These are phyloP conservation scores for Thalassiosira profunda DNA, from an alignment of 108 stramenopile species.

Conservation along the genomic window DNA sequence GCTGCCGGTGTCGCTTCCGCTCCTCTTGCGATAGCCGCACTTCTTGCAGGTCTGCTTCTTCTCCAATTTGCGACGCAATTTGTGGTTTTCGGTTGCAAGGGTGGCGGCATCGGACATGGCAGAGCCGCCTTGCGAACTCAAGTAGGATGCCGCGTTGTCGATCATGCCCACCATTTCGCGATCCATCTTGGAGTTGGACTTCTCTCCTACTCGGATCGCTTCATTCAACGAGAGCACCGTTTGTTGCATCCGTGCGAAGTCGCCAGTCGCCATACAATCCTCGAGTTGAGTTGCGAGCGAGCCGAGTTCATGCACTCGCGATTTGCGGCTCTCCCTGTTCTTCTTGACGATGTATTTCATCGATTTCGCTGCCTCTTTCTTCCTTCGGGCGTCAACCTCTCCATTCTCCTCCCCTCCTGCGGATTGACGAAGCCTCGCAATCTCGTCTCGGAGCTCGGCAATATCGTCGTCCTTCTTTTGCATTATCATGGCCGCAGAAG, in stretches of 20 bases:
- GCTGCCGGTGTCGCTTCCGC: too few species aligned
- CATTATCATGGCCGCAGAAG: slow-evolving; percentile 9
- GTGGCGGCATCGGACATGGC: background rate
- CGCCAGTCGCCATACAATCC: slow-evolving; percentile 23
- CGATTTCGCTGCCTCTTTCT: slow-evolving; percentile 25
- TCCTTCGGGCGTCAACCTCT: background rate
- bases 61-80: slow-evolving; percentile 29
- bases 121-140: background rate
- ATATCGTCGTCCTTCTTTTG: slow-evolving; percentile 48
- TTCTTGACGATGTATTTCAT: slow-evolving; percentile 49
- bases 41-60: slow-evolving; percentile 28
- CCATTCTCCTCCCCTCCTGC: background rate
- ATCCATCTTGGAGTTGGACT: slow-evolving; percentile 52
- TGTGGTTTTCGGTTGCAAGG: slow-evolving; percentile 37
- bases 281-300: slow-evolving; percentile 18
- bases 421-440: slow-evolving; percentile 10
- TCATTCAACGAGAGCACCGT: slow-evolving; percentile 20
- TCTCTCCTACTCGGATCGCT: slow-evolving; percentile 37
- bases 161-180: slow-evolving; percentile 56
- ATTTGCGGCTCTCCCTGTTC: slow-evolving; percentile 45
- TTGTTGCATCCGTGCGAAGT: slow-evolving; percentile 7
- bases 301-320: slow-evolving; percentile 25
- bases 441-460: slow-evolving; percentile 18
- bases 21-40: slow-evolving; percentile 20
- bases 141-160: slow-evolving; percentile 29